Base-by-base conservation (phyloP, 2,329 filamentous ascomycete species). In the Colletotrichum incanum region DNA sequence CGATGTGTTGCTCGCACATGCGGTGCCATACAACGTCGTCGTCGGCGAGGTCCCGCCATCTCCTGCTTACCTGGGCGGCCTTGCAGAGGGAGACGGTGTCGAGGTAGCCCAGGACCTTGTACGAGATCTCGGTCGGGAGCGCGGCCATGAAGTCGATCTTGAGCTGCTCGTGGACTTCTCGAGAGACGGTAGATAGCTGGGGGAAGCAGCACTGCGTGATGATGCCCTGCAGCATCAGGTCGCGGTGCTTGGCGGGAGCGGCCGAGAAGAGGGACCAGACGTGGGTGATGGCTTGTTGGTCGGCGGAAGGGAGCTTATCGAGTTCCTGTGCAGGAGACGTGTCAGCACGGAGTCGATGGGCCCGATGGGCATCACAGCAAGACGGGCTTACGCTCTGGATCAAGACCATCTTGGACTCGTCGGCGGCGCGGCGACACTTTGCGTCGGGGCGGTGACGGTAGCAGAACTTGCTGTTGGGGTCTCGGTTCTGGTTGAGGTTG, bases 191-290 rank as follows among this genome's bases (percentile, higher is more conserved):
- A 41, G 96, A 98, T 8, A 99, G 90, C 79, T 99, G 96, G 1
- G 96, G 96, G 79, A 99, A 98, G 84, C 96, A 99, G 82, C 96
- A 98, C 81, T 98, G 95, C 0, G 96, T 93, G 73, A 99, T 92
- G 77, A 99, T 96, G 76, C 96, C 96, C 81, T 98, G 95, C 9
- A 99, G 89, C 94, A 99, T 98, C 72, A 99, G 88, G 74, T 97
- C 96, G 76, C 96, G 92, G 79, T 98, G 96, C 80, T 97, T 98
- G 12, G 94, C 90, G 0, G 96, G 96, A 0, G 96, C 95, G 49
- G 96, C 96, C 0, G 96, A 98, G 85, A 99, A 99, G 59, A 98
- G 88, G 0, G 96, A 97, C 96, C 96, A 99, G 67, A 98, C 95
- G 78, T 98, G 96, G 43, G 95, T 94, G 78, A 99, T 98, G 79